Evolutionary conservation across 2,329 filamentous ascomycete species (phyloP), one percentile per base, ranked within the genome.

Genomic region (Colletotrichum godetiae): DNA sequence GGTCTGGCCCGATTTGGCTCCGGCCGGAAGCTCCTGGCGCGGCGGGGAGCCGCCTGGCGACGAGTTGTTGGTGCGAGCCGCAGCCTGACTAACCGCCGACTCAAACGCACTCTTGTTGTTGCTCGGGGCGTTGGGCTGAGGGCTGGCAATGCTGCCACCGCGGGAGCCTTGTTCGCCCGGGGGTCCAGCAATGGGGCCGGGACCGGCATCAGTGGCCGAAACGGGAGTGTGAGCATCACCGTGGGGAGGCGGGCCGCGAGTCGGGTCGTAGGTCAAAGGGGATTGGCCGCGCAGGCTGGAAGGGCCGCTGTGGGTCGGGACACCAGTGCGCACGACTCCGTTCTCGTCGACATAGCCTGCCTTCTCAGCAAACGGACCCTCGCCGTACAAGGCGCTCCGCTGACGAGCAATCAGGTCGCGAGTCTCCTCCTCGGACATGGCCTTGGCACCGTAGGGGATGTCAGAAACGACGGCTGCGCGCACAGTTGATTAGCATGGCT

Each of bases 361-460:
- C 77, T 89, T 90, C 77, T 92, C 92, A 80, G 92, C 91, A 81
- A 94, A 93, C 64, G 89, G 82, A 12, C 88, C 88, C 80, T 94
- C 94, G 81, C 95, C 95, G 84, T 98, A 99, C 77, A 99, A 86
- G 76, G 96, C 95, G 84, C 93, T 95, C 84, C 97, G 95, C 86
- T 98, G 97, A 81, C 96, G 95, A 78, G 95, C 94, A 84, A 98
- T 97, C 83, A 98, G 89, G 79, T 98, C 96, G 79, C 96, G 95
- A 79, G 96, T 96, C 80, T 98, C 95, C 79, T 98, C 95, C 86
- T 98, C 97, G 81, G 93, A 97, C 93, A 98, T 94, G 80, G 87
- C 92, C 88, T 98, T 98, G 88, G 88, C 89, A 79, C 78, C 81
- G 76, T 81, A 81, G 70, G 79, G 73, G 31, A 75, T 73, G 58